Evolutionary conservation across 1,139 yeast genomes (phyloP), one percentile per base, ranked within the genome.

Genomic region (Martiniozyma asiatica): DNA sequence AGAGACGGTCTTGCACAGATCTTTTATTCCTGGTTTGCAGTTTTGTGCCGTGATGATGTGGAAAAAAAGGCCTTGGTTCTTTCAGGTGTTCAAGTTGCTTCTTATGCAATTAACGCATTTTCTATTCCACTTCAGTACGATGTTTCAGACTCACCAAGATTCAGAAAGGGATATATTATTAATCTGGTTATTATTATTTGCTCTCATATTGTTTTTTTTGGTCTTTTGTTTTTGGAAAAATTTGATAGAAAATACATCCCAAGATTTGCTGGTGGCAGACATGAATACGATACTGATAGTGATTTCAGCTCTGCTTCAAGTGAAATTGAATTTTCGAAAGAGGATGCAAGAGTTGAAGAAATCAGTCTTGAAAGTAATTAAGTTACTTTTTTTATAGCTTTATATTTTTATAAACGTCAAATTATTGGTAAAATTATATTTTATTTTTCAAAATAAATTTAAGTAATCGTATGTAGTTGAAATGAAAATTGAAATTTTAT

Each of bases 21-120:
- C 40, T 63, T 67, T 15, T 68, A 62, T 34, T 51, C 71, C 3
- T 71, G 75, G 76, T 58, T 67, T 14, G 69, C 46, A 42, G 66
- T 30, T 36, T 61, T 31, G 39, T 68, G 27, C 50, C 53, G 19
- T 42, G 55, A 25, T 66, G 67, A 42, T 68, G 63, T 43, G 54
- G 64, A 59, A 62, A 66, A 46, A 48, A 74, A 39, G 59, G 65
- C 44, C 36, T 56, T 68, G 30, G 58, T 64, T 12, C 66, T 68
- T 14, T 68, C 64, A 2, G 40, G 54, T 24, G 67, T 72, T 9
- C 68, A 69, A 41, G 59, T 61, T 7, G 48, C 65, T 25, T 70
- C 73, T 1, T 68, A 68, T 41, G 67, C 64, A 3, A 62, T 69
- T 0, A 58, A 60, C 12, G 68, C 73, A 1, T 65, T 62, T 36